phyloP scores from a whole-genome alignment of 1,284 basidiomycete species.

The Mrakiaceae sp. region DNA sequence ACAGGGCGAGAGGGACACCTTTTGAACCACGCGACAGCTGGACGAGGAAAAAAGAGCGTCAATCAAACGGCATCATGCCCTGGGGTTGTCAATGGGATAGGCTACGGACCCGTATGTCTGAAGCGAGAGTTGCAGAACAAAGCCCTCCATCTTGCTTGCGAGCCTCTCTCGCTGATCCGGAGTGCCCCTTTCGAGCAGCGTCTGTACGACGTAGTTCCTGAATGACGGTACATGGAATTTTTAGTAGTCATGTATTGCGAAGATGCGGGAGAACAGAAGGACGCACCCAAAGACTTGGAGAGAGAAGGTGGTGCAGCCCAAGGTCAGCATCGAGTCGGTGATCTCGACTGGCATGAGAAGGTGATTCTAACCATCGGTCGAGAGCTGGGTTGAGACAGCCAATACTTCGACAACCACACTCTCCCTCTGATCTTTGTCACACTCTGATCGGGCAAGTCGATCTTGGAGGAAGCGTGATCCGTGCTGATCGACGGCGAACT shows the following conservation, averaged over 20 bases:
- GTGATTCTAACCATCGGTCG: no score
- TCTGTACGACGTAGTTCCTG: slow-evolving; percentile 85
- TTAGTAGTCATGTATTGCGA: no score
- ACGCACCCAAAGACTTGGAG: slow-evolving; percentile 53
- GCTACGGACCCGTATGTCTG: slow-evolving; percentile 83
- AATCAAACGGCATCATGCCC: no score
- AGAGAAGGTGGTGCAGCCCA: no score
- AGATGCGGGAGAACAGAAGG: no score
- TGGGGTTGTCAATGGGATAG: no score
- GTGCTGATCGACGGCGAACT: slow-evolving; percentile 90
- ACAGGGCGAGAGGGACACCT: slow-evolving; percentile 40
- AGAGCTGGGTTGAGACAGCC: no score
- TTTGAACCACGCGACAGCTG: slow-evolving; percentile 56
- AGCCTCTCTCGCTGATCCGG: slow-evolving; percentile 61
- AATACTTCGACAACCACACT: no score
- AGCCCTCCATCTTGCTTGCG: slow-evolving; percentile 64
- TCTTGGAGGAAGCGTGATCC: slow-evolving; percentile 76
- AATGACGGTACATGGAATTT: background rate
- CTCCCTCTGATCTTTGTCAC: no score
- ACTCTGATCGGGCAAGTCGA: no score
- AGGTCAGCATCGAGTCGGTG: no score
- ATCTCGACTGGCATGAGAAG: no score
- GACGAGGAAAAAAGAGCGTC: background rate
- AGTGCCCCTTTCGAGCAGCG: slow-evolving; percentile 83
- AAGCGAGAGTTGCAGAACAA: slow-evolving; percentile 64